Evolutionary conservation across 2,329 filamentous ascomycete species (phyloP).

Genomic region (Xylaria sp.): DNA sequence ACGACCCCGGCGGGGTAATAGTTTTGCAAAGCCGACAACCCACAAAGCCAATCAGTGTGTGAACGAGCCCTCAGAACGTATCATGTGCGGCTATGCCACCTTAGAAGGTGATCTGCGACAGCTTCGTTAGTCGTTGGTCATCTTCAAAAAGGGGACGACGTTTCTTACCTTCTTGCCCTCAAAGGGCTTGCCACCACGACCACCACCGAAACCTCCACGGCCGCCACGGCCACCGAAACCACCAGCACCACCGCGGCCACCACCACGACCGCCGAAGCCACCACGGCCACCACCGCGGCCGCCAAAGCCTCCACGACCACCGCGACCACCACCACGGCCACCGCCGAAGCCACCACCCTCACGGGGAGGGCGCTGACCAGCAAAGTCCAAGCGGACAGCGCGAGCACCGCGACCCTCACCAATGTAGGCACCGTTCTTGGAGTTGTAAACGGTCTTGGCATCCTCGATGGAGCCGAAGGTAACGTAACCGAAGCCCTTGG

Average conservation of each 20-base stretch:
- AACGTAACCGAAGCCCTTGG: slow-evolving; percentile 92
- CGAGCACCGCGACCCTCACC: slow-evolving; percentile 65
- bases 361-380: slow-evolving; percentile 59
- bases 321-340: slow-evolving; percentile 46
- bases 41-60: slow-evolving; percentile 48
- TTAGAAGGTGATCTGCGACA: slow-evolving; percentile 44
- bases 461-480: slow-evolving; percentile 78
- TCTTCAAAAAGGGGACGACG: background rate
- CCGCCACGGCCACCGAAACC: slow-evolving; percentile 48
- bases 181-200: slow-evolving; percentile 53
- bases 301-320: slow-evolving; percentile 47
- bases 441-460: slow-evolving; percentile 67
- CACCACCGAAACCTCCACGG: slow-evolving; percentile 40
- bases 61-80: slow-evolving; percentile 40
- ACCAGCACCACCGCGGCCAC: slow-evolving; percentile 40
- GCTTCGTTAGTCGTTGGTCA: slow-evolving; percentile 3
- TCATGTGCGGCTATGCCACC: slow-evolving; percentile 36
- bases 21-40: slow-evolving; percentile 51
- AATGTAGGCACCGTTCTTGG: slow-evolving; percentile 61
- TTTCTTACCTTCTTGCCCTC: slow-evolving; percentile 62
- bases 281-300: slow-evolving; percentile 47
- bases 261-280: slow-evolving; percentile 41
- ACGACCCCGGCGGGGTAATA: slow-evolving; percentile 39
- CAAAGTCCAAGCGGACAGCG: slow-evolving; percentile 76
- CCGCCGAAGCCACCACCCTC: slow-evolving; percentile 42